Percentiles rank a stretch among this genome's conserved stretches.
Evolutionary conservation across 2,329 filamentous ascomycete genomes (phyloP).

Genomic region (Aspergillus unguis): DNA sequence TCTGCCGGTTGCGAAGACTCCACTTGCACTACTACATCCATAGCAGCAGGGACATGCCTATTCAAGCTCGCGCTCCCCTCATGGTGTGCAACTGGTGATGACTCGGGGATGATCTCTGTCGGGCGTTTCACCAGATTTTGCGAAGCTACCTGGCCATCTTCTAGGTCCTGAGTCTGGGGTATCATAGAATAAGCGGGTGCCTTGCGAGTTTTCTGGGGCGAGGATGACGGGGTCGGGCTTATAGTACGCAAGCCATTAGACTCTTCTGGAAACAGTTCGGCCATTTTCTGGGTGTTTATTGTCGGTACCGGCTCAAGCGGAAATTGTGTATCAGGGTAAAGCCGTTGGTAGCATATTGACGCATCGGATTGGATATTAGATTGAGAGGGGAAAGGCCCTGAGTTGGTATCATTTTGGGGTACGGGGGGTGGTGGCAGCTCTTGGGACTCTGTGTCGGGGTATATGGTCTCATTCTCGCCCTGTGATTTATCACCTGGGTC

Average conservation of each 20-base stretch:
- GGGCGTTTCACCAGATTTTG: slow-evolving; percentile 21
- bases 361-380: slow-evolving; percentile 32
- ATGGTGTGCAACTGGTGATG: slow-evolving; percentile 32
- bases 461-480: slow-evolving; percentile 12
- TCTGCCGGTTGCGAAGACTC: slow-evolving; percentile 41
- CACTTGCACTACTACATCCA: slow-evolving; percentile 35
- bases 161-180: slow-evolving; percentile 15
- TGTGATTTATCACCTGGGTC: neutral
- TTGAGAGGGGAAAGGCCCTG: slow-evolving; percentile 24
- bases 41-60: slow-evolving; percentile 18
- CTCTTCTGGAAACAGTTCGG: slow-evolving; percentile 37
- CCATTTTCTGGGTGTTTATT: slow-evolving; percentile 36
- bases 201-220: slow-evolving; percentile 7
- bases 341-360: slow-evolving; percentile 37
- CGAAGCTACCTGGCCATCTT: slow-evolving; percentile 22
- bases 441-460: slow-evolving; percentile 27
- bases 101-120: slow-evolving; percentile 39
- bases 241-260: slow-evolving; percentile 17
- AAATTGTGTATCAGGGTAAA: slow-evolving; percentile 36
- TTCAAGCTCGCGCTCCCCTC: slow-evolving; percentile 12
- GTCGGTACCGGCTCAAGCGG: slow-evolving; percentile 35
- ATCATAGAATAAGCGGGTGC: slow-evolving; percentile 9
- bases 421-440: slow-evolving; percentile 28
- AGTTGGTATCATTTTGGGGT: slow-evolving; percentile 23
- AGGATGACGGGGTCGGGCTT: slow-evolving; percentile 9